A percentile compares a stretch with the other conserved stretches of the same genome.
These are phyloP conservation scores for Zasmidium cellare DNA, from an alignment of 2,329 filamentous ascomycete genomes.

Conservation along the genomic window DNA sequence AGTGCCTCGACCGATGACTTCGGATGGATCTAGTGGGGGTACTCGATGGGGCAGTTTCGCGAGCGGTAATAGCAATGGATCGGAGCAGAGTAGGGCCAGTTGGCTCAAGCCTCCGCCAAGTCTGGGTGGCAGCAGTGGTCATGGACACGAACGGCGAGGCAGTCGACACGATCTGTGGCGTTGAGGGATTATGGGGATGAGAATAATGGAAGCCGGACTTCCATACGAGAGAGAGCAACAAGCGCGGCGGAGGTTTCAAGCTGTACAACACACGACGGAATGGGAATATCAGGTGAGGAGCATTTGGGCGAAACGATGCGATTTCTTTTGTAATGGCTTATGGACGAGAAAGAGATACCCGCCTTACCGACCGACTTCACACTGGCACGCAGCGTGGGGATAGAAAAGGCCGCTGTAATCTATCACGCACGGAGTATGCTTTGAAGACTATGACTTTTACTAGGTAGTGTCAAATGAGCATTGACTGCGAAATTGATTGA, in stretches of 20 bases:
- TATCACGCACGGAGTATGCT: neutral
- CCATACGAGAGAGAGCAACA: neutral
- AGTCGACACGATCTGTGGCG: conserved; percentile 39
- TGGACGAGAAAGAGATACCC: neutral
- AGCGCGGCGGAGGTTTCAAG: neutral
- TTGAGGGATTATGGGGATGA: neutral
- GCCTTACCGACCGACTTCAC: neutral
- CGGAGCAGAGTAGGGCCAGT: conserved; percentile 14
- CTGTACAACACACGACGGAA: neutral
- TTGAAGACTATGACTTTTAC: neutral
- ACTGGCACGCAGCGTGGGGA: neutral
- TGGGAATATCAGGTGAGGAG: neutral
- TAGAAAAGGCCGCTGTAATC: neutral
- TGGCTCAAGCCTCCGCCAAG: conserved; percentile 33
- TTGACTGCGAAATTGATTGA: neutral
- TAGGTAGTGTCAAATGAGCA: neutral
- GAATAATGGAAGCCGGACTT: neutral
- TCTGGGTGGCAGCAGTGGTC: conserved; percentile 21
- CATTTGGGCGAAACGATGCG: neutral
- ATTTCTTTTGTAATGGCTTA: neutral
- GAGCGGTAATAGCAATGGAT: conserved; percentile 3
- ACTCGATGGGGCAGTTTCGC: conserved; percentile 19
- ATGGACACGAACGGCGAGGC: conserved; percentile 28
- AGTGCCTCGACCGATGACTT: conserved; percentile 32
- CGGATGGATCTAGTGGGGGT: conserved; percentile 20